Conservation (phyloP, 1,284 basidiomycete species). For the Xerocomus minutiporus region DNA sequence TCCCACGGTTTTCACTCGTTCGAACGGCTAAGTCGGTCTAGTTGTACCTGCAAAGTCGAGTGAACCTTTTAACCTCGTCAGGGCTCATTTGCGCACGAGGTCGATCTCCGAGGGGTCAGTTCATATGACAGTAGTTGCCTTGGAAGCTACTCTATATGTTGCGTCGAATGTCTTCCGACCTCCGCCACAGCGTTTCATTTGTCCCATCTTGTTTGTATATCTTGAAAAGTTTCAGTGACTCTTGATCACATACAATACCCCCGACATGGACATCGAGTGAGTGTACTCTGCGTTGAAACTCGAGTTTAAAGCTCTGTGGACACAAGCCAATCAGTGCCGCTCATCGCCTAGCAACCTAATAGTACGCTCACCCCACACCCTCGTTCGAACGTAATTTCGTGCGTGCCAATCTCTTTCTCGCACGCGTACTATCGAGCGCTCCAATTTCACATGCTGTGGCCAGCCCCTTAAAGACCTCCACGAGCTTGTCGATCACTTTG, state of each 20-base stretch:
- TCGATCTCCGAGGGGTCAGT: not conserved
- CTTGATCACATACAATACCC: not conserved
- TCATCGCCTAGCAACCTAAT: slow-evolving; percentile 13
- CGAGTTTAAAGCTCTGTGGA: not conserved
- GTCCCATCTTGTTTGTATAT: not conserved
- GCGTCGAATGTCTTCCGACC: not conserved
- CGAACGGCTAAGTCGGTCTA: too few species aligned
- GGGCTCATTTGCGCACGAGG: not conserved
- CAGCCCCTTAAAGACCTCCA: slow-evolving; percentile 52
- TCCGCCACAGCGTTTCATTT: not conserved
- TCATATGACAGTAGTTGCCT: not conserved
- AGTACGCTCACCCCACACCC: slow-evolving; percentile 1
- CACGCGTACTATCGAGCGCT: too few species aligned
- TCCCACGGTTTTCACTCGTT: too few species aligned
- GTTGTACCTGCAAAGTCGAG: too few species aligned
- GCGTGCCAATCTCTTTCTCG: slow-evolving; percentile 13
- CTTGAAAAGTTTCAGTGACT: too few species aligned
- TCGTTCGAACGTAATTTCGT: slow-evolving; percentile 19
- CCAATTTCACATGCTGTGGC: slow-evolving; percentile 65
- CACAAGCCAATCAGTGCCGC: not conserved
- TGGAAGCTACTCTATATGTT: not conserved
- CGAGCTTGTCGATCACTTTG: slow-evolving; percentile 51
- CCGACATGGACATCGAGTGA: not conserved
- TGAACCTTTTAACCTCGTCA: not conserved
- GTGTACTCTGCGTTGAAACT: not conserved